Conservation (phyloP, 495 filamentous ascomycete species). For the Hypoxylon perforatum region DNA sequence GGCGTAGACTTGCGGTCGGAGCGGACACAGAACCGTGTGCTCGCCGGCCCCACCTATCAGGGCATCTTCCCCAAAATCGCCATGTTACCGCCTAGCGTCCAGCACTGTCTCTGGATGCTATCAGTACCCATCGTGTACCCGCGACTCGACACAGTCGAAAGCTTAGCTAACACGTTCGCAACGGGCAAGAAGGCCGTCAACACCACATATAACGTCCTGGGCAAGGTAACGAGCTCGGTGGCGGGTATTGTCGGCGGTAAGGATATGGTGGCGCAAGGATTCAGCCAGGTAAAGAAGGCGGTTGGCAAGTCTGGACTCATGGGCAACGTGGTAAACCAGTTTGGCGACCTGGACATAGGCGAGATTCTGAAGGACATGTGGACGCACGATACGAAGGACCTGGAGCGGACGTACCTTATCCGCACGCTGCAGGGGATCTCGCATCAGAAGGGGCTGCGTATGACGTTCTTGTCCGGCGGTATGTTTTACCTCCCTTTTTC, state of each 20-base stretch:
- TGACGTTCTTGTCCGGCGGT: slow-evolving; percentile 94
- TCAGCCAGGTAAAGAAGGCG: slow-evolving; percentile 92
- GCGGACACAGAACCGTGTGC: slow-evolving; percentile 87
- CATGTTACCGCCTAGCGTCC: slow-evolving; percentile 88
- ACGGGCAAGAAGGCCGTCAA: slow-evolving; percentile 97
- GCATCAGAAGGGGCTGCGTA: slow-evolving; percentile 90
- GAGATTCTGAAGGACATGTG: slow-evolving; percentile 96
- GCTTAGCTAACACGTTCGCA: slow-evolving; percentile 87
- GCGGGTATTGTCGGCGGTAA: slow-evolving; percentile 96
- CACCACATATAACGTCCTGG: slow-evolving; percentile 91
- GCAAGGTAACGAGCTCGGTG: slow-evolving; percentile 92
- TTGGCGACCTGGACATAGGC: slow-evolving; percentile 94
- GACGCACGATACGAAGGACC: slow-evolving; percentile 98
- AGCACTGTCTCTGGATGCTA: slow-evolving; percentile 96
- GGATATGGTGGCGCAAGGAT: slow-evolving; percentile 87
- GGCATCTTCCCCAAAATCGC: slow-evolving; percentile 96
- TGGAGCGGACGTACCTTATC: slow-evolving; percentile 96
- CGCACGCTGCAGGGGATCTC: slow-evolving; percentile 94
- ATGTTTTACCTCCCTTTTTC: slow-evolving; percentile 39
- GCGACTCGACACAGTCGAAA: slow-evolving; percentile 88
- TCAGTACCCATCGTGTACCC: slow-evolving; percentile 93
- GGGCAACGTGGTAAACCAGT: slow-evolving; percentile 92
- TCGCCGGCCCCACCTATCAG: slow-evolving; percentile 97
- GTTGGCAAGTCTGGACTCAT: slow-evolving; percentile 95
- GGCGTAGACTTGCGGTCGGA: slow-evolving; percentile 93